Base-by-base conservation (phyloP, 176 grass and related monocot genomes). In the Aegilops sharonensis region DNA sequence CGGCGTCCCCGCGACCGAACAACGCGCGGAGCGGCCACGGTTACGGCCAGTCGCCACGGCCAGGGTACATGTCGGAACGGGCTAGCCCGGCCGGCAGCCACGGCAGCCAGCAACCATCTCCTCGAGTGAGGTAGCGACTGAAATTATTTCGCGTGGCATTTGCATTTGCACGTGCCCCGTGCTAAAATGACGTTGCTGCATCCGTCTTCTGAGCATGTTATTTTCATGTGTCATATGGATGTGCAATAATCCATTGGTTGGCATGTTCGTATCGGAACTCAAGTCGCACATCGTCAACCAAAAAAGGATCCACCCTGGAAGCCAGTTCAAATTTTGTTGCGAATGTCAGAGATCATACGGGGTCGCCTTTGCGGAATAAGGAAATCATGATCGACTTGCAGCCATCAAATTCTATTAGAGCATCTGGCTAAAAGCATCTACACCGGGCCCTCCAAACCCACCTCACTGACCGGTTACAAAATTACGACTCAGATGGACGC, bases 1-100 rank as follows among this genome's bases (percentile, higher is more conserved):
- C 83, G 29, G 75, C 78, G 35, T 84, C 87, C 0, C 82, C 88
- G 5, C 83, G 48, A 1, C 88, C 88, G 9, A 59, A 59, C 21
- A 2, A 48, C 8, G 3, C 45, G 23, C 36, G 70, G 67, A 29
- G 62, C 76, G 23, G 5, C 2, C 62, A 52, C 50, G 79, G 83
- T 6, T 79, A 82, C 37, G 12, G 39, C 0, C 78, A 78, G 24
- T 80, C 83, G n/a, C 71, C 83, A 1, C 83, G 88, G 3, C 66
- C 84, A 30, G 24, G 14, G 72, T 5, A 67, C 4, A 25, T 11
- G 6, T 57, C 47, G 31, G 81, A 80, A 68, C 71, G 81, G 81
- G 81, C 83, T 61, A 83, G 78, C 15, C 88, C 88, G 11, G 63
- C 4, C 11, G 34, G 64, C 2, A 42, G 68, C 13, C 39, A 31